Conservation (phyloP, 2,329 filamentous ascomycete species). For the Pseudogymnoascus sp. region DNA sequence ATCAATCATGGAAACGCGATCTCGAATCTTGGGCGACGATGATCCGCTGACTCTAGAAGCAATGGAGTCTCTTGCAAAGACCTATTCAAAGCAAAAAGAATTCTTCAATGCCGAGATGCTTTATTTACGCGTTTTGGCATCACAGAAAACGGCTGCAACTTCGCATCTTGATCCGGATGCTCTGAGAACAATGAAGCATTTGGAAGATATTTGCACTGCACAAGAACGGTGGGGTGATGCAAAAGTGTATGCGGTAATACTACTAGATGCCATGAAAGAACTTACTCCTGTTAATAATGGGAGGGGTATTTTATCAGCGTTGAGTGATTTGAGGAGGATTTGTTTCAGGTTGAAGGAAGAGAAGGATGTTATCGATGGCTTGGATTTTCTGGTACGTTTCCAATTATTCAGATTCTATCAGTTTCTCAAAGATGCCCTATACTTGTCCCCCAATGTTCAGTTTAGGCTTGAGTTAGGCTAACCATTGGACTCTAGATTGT, state of each 20-base stretch:
- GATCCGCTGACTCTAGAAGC: not conserved
- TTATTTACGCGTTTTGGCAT: not conserved
- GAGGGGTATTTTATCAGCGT: not conserved
- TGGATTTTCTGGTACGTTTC: not conserved
- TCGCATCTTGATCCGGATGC: not conserved
- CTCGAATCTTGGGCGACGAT: constrained; percentile 2
- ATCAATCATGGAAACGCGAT: not conserved
- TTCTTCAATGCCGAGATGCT: not conserved
- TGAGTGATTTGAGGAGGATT: not conserved
- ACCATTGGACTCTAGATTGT: not conserved
- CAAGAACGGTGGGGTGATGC: not conserved
- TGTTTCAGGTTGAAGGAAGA: not conserved
- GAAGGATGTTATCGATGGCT: not conserved
- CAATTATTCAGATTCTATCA: not conserved
- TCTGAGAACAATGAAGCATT: not conserved
- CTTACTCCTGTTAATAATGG: not conserved
- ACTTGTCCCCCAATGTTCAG: not conserved
- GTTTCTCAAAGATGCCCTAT: not conserved
- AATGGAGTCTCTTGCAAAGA: not conserved
- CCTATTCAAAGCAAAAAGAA: not conserved
- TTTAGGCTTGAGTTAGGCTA: not conserved
- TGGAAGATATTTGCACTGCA: not conserved
- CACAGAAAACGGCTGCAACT: not conserved
- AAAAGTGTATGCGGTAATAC: not conserved
- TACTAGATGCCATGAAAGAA: not conserved